Evolutionary conservation across 2,329 filamentous ascomycete genomes (phyloP).

Genomic region (Claviceps sp.): DNA sequence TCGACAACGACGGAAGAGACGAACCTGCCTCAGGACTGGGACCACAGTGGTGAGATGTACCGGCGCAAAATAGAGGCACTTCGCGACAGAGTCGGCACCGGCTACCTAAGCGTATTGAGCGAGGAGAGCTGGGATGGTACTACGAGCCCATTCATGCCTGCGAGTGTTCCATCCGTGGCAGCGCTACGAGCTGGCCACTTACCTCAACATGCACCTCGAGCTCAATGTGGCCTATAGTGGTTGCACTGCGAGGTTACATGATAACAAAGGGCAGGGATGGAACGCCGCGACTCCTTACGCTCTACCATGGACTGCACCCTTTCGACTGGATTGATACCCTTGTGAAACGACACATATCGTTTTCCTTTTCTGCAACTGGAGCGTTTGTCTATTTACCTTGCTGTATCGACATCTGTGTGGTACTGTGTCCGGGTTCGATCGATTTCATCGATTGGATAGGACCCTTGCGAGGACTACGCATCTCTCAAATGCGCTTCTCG

Average conservation of each 20-base stretch:
- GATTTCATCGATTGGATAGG: background rate
- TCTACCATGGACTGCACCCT: conserved; percentile 1
- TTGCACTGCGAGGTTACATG: conserved; percentile 31
- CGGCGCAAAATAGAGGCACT: conserved; percentile 78
- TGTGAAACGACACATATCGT: background rate
- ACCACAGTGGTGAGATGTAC: conserved; percentile 62
- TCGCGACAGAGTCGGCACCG: conserved; percentile 71
- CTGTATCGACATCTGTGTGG: background rate
- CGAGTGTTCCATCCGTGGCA: conserved; percentile 14
- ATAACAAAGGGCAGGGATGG: background rate
- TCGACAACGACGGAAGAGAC: background rate
- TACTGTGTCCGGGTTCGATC: background rate
- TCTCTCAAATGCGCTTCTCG: background rate
- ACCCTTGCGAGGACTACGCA: background rate
- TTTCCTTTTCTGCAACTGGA: background rate
- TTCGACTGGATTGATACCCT: conserved; percentile 1
- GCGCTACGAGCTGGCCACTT: conserved; percentile 18
- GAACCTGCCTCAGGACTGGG: conserved; percentile 42
- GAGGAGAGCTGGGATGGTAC: conserved; percentile 55
- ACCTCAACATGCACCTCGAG: conserved; percentile 17
- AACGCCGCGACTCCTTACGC: background rate
- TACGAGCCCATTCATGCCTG: conserved; percentile 13
- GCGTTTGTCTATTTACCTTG: background rate
- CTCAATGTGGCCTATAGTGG: conserved; percentile 40
- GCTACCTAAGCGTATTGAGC: conserved; percentile 74